Evolutionary conservation across 352 stramenopile genomes (phyloP).

Genomic region (Phytophthora cryptogea): DNA sequence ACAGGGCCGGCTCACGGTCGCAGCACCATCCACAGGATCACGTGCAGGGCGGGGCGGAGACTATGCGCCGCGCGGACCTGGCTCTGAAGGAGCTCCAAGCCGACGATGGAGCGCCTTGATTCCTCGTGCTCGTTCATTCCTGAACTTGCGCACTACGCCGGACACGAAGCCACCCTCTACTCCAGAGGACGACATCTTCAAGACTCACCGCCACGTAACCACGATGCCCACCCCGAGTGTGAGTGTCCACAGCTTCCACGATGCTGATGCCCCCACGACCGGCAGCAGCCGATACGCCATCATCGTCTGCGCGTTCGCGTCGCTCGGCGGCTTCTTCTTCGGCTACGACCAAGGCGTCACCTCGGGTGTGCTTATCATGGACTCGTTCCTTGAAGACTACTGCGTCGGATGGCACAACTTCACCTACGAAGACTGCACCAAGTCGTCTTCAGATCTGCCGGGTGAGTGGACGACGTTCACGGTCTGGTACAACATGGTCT

Average conservation of each 20-base stretch:
- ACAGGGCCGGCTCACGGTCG: slow-evolving; percentile 12
- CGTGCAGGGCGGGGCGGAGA: slow-evolving; percentile 15
- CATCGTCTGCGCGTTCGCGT: slow-evolving; percentile 31
- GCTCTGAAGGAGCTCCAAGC: slow-evolving; percentile 17
- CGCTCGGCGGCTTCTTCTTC: slow-evolving; percentile 24
- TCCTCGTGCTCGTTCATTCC: slow-evolving; percentile 26
- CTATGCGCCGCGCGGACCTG: slow-evolving; percentile 21
- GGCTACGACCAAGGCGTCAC: slow-evolving; percentile 20
- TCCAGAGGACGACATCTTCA: slow-evolving; percentile 8
- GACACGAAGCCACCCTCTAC: slow-evolving; percentile 10
- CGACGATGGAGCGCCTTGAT: slow-evolving; percentile 21
- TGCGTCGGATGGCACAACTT: slow-evolving; percentile 30
- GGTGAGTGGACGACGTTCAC: slow-evolving; percentile 35
- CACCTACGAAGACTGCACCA: slow-evolving; percentile 13
- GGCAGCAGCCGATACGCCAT: slow-evolving; percentile 42
- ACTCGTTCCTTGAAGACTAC: slow-evolving; percentile 41
- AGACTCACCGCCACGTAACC: slow-evolving; percentile 17
- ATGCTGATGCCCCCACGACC: slow-evolving; percentile 28
- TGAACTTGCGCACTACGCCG: slow-evolving; percentile 20
- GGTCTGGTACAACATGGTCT: no score
- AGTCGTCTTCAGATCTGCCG: slow-evolving; percentile 24
- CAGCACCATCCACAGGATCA: slow-evolving; percentile 18
- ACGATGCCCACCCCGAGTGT: slow-evolving; percentile 17
- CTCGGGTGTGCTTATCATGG: slow-evolving; percentile 35
- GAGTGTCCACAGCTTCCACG: slow-evolving; percentile 28